phyloP scores from a whole-genome alignment of 139 green algal genomes.

The Auxenochlorella pyrenoidosa region DNA sequence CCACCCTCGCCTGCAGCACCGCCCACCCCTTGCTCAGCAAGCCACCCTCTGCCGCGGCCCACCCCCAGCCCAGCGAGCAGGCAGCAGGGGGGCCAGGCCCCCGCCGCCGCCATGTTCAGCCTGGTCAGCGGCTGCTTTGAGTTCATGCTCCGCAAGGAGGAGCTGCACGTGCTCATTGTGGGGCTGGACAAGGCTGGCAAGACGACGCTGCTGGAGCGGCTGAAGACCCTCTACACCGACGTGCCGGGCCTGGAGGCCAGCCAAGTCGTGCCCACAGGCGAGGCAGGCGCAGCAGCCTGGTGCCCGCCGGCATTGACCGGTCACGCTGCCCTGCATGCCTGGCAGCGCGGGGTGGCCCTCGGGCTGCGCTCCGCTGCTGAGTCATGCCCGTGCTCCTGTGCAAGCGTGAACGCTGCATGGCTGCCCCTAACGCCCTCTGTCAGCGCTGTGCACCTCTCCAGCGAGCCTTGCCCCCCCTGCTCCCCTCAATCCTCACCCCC shows the following conservation, averaged over 20 bases:
- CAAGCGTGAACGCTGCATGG: too few relatives aligned
- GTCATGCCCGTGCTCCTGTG: too few relatives aligned
- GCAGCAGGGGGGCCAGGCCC: too few relatives aligned
- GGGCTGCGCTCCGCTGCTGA: too few relatives aligned
- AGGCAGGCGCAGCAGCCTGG: too few relatives aligned
- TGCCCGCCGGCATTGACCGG: too few relatives aligned
- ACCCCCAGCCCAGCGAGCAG: not conserved
- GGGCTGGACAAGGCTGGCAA: slow-evolving; percentile 94
- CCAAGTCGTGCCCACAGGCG: slow-evolving; percentile 85
- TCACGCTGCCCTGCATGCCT: too few relatives aligned
- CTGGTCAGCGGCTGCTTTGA: slow-evolving; percentile 86
- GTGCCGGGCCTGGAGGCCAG: slow-evolving; percentile 65
- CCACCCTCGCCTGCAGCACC: not conserved
- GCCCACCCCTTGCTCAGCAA: not conserved
- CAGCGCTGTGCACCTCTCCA: too few relatives aligned
- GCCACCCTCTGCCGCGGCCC: not conserved
- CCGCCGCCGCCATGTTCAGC: slow-evolving; percentile 79
- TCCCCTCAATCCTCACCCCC: too few relatives aligned
- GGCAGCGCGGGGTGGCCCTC: too few relatives aligned
- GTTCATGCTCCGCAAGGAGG: slow-evolving; percentile 85
- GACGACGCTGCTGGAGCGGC: slow-evolving; percentile 89
- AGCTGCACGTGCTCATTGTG: slow-evolving; percentile 92
- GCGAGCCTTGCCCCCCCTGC: too few relatives aligned
- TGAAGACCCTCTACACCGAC: slow-evolving; percentile 88
- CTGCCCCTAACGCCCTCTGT: too few relatives aligned